Base-by-base conservation (phyloP, 2,329 filamentous ascomycete species). In the Boeremia exigua region DNA sequence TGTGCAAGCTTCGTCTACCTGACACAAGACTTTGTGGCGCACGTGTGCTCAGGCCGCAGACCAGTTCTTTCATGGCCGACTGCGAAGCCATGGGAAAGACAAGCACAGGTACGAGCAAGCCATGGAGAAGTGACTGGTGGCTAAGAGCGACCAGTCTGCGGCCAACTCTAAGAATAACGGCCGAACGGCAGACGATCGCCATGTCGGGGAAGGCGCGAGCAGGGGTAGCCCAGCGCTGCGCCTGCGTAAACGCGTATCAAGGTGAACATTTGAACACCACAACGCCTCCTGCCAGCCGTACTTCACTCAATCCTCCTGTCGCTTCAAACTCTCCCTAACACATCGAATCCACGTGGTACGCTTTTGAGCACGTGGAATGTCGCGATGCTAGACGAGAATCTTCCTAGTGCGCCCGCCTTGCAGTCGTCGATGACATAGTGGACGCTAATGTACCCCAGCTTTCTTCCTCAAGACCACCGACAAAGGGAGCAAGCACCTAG, bases 301-400 rank as follows among this genome's bases (percentile, higher is more conserved):
- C 12, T 27, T 29, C 17, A 17, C 19, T 33, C 23, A 14, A n/a
- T 33, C 27, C 9, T 39, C 40, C 40, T 45, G 32, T 46, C 28
- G 15, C 17, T 34, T 12, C 28, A 2, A 15, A 23, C 15, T 30
- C 32, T 19, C 15, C 19, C 19, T 37, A n/a, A 46, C n/a, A 40
- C 27, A 50, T 32, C n/a, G 4, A 30, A 30, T 11, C 4, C 15
- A 17, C 30, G 19, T 28, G 29, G 33, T 29, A 11, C 17, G 14
- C 12, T n/a, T 32, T 17, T 11, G 28, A 34, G 25, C 54, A 44
- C 54, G 48, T 51, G 42, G 39, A 23, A 69, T 71, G 68, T 55
- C 61, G 61, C 66, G 54, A 96, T 96, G 92, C 84, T 96, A 68
- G 92, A 96, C 86, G 91, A 96, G 75, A 96, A 93, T 76, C 86